Evolutionary conservation across 2,329 filamentous ascomycete species (phyloP).

Genomic region (Colletotrichum eremochloae): DNA sequence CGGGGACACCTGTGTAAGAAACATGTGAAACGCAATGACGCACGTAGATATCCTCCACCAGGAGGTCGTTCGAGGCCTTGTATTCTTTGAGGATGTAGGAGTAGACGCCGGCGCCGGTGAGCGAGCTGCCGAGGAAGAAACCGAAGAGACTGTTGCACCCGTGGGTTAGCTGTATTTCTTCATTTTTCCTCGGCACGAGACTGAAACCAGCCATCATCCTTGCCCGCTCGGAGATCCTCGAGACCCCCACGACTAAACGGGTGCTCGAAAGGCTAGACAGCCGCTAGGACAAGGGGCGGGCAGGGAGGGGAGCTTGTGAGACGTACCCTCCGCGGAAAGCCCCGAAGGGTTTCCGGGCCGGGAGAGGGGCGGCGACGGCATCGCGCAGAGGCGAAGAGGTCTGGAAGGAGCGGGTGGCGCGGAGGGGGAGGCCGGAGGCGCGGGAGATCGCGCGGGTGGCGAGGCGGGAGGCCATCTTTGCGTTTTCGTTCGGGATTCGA

Average conservation of each 20-base stretch:
- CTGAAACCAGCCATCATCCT: background rate
- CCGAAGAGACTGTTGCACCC: slow-evolving; percentile 78
- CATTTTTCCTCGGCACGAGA: background rate
- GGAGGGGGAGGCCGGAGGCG: slow-evolving; percentile 47
- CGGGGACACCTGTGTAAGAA: slow-evolving; percentile 5
- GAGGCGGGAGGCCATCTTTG: slow-evolving; percentile 63
- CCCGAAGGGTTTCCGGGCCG: slow-evolving; percentile 70
- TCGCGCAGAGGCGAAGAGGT: slow-evolving; percentile 61
- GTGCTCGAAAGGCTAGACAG: background rate
- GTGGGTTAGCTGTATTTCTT: slow-evolving; percentile 15
- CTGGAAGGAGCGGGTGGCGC: slow-evolving; percentile 61
- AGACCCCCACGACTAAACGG: slow-evolving; percentile 8
- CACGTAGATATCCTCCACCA: slow-evolving; percentile 97
- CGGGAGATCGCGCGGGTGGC: slow-evolving; percentile 54
- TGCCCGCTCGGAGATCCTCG: background rate
- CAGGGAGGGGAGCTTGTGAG: background rate
- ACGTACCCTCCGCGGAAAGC: slow-evolving; percentile 73
- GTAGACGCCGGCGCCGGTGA: slow-evolving; percentile 86
- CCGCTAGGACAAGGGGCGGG: background rate
- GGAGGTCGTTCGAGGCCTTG: slow-evolving; percentile 90
- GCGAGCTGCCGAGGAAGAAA: slow-evolving; percentile 87
- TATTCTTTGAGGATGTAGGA: slow-evolving; percentile 95
- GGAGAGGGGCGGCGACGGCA: slow-evolving; percentile 62
- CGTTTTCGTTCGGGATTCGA: slow-evolving; percentile 14
- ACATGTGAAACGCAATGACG: slow-evolving; percentile 63